phyloP scores from a whole-genome alignment of 441 rosid species.

The Erodium trifolium region DNA sequence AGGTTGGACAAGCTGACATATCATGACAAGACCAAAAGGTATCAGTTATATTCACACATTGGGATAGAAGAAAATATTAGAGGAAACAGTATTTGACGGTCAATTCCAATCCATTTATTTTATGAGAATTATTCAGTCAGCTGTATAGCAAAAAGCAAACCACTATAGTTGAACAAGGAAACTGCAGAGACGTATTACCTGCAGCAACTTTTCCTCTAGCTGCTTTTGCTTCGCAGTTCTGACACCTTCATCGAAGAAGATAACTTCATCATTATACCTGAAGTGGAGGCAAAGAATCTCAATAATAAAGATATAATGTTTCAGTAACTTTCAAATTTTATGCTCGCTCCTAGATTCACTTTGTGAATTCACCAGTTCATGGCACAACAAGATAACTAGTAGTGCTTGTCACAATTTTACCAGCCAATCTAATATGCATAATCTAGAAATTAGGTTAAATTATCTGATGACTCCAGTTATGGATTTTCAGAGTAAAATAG shows the following conservation, averaged over 20 bases:
- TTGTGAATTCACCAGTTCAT: not conserved
- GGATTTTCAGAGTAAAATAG: not conserved
- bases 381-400: too few species aligned
- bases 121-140: not conserved
- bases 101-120: too few species aligned
- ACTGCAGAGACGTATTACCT: conserved; percentile 40
- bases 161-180: not conserved
- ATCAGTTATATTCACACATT: not conserved
- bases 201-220: conserved; percentile 84
- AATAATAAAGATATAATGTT: not conserved
- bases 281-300: conserved; percentile 14
- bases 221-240: conserved; percentile 75
- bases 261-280: conserved; percentile 80
- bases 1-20: conserved; percentile 23
- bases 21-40: not conserved
- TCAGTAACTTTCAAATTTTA: not conserved
- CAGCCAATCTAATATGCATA: not conserved
- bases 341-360: conserved; percentile 1
- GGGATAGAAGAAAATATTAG: not conserved
- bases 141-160: not conserved
- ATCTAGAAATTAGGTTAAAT: not conserved
- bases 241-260: conserved; percentile 89
- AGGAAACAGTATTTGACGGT: not conserved
- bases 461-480: not conserved
- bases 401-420: not conserved